phyloP scores from a whole-genome alignment of 1,139 yeast genomes.

The Taphrina sp. region DNA sequence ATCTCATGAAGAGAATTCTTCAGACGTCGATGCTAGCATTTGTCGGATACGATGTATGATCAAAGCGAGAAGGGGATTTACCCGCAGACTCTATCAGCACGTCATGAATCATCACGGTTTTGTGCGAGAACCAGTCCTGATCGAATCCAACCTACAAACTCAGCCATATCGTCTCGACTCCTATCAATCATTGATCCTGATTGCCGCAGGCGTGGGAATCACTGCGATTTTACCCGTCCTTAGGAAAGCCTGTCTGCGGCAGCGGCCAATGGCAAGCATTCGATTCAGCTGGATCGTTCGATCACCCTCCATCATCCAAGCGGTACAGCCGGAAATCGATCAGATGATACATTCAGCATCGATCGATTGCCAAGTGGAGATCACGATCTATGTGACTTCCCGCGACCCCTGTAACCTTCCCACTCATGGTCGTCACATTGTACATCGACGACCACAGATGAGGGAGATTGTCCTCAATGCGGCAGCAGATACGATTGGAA shows the following conservation, averaged over 20 bases:
- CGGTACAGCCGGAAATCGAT: not conserved
- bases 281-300: not conserved
- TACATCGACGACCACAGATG: not conserved
- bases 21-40: too few relatives aligned
- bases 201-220: not conserved
- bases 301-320: not conserved
- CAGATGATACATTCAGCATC: not conserved
- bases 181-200: not conserved
- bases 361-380: not conserved
- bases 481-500: not conserved
- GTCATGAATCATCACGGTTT: too few relatives aligned
- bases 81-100: too few relatives aligned
- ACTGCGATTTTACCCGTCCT: not conserved
- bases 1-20: too few relatives aligned
- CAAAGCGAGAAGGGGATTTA: not conserved
- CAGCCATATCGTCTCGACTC: not conserved
- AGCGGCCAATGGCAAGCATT: not conserved
- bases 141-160: too few relatives aligned
- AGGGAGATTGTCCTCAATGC: not conserved
- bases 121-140: too few relatives aligned
- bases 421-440: not conserved
- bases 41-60: too few relatives aligned
- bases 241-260: not conserved
- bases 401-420: not conserved
- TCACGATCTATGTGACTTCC: not conserved